A percentile compares a stretch with the other conserved stretches of the same genome.
Evolutionary conservation across 2,329 filamentous ascomycete species (phyloP).

Genomic region (Parascedosporium putredinis): DNA sequence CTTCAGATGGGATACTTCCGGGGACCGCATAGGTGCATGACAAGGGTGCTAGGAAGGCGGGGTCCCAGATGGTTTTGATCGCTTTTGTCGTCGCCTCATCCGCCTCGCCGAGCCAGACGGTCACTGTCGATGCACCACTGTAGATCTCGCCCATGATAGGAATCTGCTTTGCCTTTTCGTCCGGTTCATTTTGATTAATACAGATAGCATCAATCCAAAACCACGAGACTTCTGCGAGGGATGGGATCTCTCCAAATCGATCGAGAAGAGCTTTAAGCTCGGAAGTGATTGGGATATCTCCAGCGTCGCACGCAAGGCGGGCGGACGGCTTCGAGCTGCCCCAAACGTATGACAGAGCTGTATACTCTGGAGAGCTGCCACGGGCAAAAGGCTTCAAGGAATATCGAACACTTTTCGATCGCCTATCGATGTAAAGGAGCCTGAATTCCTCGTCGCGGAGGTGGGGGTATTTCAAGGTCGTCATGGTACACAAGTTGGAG

Average conservation of each 20-base stretch:
- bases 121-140: constrained; percentile 12
- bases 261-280: neutral
- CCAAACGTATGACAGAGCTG: neutral
- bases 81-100: constrained; percentile 11
- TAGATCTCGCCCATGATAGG: constrained; percentile 16
- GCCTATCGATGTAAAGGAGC: neutral
- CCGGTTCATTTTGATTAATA: constrained; percentile 14
- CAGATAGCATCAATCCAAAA: constrained; percentile 18
- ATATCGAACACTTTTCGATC: neutral
- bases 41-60: neutral
- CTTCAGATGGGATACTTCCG: neutral
- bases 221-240: neutral
- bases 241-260: neutral
- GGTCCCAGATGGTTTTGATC: constrained; percentile 12
- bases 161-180: constrained; percentile 14
- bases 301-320: neutral
- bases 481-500: neutral
- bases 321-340: neutral
- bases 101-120: constrained; percentile 15
- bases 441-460: neutral
- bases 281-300: neutral
- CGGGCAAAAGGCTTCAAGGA: neutral
- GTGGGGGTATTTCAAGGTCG: neutral
- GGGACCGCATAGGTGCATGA: neutral
- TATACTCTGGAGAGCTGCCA: neutral